Percentiles rank a stretch among this genome's conserved stretches.
Evolutionary conservation across 163 green algal species (phyloP).

Genomic region (Scenedesmus sp.): DNA sequence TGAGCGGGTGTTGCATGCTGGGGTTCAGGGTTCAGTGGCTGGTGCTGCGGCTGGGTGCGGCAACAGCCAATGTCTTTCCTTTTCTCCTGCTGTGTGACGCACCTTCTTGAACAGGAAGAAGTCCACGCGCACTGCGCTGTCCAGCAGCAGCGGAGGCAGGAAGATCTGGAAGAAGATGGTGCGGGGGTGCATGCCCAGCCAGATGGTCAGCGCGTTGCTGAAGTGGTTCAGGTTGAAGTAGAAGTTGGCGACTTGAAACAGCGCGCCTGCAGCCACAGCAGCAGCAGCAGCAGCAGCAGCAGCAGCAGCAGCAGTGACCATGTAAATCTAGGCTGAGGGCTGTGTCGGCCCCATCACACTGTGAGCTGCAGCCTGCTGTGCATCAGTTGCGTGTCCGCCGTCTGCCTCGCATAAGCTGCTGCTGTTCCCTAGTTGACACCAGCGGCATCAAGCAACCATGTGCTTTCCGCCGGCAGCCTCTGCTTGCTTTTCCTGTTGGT

Average conservation of each 20-base stretch:
- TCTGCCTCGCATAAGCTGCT: too few relatives aligned
- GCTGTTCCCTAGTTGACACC: too few relatives aligned
- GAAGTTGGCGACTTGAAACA: slow-evolving; percentile 8
- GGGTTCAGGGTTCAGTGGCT: too few relatives aligned
- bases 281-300: slow-evolving; percentile 21
- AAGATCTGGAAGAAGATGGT: slow-evolving; percentile 88
- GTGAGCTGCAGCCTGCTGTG: not conserved
- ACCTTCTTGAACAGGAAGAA: slow-evolving; percentile 91
- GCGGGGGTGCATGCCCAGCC: slow-evolving; percentile 52
- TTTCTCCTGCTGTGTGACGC: slow-evolving; percentile 61
- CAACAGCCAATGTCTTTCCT: slow-evolving; percentile 88
- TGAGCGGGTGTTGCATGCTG: too few relatives aligned
- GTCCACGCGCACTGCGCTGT: slow-evolving; percentile 82
- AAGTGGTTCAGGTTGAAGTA: slow-evolving; percentile 47
- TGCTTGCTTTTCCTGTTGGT: too few relatives aligned
- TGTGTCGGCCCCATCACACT: too few relatives aligned
- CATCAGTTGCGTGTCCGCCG: not conserved
- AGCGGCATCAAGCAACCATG: too few relatives aligned
- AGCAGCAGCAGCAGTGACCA: not conserved
- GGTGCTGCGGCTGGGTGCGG: not conserved
- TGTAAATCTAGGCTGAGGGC: too few relatives aligned
- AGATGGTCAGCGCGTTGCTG: slow-evolving; percentile 44
- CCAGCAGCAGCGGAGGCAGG: slow-evolving; percentile 84
- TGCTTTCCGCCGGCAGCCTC: too few relatives aligned
- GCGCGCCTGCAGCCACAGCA: slow-evolving; percentile 14